Percentiles rank a stretch among this genome's conserved stretches.
phyloP scores from a whole-genome alignment of 179 eudicot genomes.

The Sideroxylon spinosum region DNA sequence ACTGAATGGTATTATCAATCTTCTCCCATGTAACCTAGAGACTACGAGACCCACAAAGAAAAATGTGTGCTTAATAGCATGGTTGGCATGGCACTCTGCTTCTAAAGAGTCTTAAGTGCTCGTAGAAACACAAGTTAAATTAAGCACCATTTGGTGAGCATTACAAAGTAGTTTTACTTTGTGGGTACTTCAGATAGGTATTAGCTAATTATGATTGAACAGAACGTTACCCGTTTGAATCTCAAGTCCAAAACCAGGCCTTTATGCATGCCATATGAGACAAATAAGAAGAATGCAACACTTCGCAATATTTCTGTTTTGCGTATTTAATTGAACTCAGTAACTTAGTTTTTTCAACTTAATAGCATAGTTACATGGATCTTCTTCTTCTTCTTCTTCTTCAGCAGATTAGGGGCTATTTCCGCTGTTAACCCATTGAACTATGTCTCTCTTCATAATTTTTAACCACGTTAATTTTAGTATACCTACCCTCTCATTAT shows the following conservation, averaged over 20 bases:
- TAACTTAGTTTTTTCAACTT: too few relatives aligned
- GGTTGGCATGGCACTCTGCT: not conserved
- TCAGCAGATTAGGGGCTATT: too few relatives aligned
- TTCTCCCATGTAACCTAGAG: not conserved
- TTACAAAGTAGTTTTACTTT: not conserved
- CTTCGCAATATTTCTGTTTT: not conserved
- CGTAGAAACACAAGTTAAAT: not conserved
- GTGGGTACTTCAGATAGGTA: not conserved
- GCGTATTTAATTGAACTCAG: too few relatives aligned
- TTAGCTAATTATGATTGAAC: not conserved
- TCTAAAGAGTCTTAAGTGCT: not conserved
- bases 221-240: not conserved
- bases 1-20: not conserved
- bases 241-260: not conserved
- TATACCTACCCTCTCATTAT: too few relatives aligned
- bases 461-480: too few relatives aligned
- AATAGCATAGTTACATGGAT: too few relatives aligned
- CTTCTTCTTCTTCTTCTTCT: too few relatives aligned
- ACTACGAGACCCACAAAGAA: not conserved
- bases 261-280: not conserved
- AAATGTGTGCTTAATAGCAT: not conserved
- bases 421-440: too few relatives aligned
- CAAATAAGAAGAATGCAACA: not conserved
- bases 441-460: too few relatives aligned
- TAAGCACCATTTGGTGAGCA: not conserved